Evolutionary conservation across 1,284 basidiomycete species (phyloP).

Genomic region (Afroboletus lepidellus): DNA sequence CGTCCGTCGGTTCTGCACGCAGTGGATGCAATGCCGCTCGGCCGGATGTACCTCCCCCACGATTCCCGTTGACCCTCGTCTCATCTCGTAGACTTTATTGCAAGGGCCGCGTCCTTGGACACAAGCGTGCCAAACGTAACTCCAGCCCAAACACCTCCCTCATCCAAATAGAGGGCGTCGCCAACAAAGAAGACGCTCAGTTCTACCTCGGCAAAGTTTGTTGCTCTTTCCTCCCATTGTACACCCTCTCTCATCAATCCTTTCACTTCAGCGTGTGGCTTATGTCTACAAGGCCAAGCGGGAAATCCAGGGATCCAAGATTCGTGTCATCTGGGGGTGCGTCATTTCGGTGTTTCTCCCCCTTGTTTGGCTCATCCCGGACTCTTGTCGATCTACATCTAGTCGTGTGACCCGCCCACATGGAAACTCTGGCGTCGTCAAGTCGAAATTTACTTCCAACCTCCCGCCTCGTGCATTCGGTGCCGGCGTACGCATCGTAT

Average conservation of each 20-base stretch:
- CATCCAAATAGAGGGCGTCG: slow-evolving; percentile 96
- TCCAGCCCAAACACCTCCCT: slow-evolving; percentile 93
- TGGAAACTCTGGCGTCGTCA: slow-evolving; percentile 95
- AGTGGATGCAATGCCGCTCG: slow-evolving; percentile 18
- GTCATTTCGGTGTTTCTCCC: slow-evolving; percentile 26
- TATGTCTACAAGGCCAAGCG: slow-evolving; percentile 97
- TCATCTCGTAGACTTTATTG: slow-evolving; percentile 76
- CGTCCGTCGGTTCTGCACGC: slow-evolving; percentile 33
- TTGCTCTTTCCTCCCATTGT: slow-evolving; percentile 1
- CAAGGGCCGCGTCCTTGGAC: slow-evolving; percentile 96
- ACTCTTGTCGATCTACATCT: background rate
- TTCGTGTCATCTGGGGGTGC: slow-evolving; percentile 97
- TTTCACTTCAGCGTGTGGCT: slow-evolving; percentile 75
- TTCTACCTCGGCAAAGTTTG: slow-evolving; percentile 98
- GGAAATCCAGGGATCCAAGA: slow-evolving; percentile 88
- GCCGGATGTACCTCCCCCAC: slow-evolving; percentile 17
- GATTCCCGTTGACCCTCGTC: slow-evolving; percentile 3
- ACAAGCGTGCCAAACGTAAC: slow-evolving; percentile 99
- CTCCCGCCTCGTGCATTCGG: slow-evolving; percentile 96
- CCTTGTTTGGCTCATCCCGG: background rate
- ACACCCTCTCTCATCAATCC: background rate
- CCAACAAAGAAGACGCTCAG: slow-evolving; percentile 90
- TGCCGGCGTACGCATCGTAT: slow-evolving; percentile 90
- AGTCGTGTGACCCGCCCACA: slow-evolving; percentile 91
- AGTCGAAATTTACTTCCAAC: slow-evolving; percentile 96